Evolutionary conservation across 306 rosid genomes (phyloP).

Genomic region (Dicorynia guianensis): DNA sequence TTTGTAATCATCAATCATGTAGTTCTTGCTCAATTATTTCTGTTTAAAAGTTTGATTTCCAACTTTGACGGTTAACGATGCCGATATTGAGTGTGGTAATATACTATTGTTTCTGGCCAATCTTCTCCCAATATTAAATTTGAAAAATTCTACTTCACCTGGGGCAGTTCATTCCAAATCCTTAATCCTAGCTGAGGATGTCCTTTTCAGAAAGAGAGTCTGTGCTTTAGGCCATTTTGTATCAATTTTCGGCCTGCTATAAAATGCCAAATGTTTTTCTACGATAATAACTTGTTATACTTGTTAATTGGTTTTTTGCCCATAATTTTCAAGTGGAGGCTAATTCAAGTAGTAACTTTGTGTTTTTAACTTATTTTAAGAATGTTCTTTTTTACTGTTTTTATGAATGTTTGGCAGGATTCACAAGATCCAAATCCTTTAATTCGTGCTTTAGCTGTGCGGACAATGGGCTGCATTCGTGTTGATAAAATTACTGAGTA

Average conservation of each 20-base stretch:
- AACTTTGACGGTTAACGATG: background rate
- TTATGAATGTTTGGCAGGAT: conserved; percentile 66
- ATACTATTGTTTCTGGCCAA: background rate
- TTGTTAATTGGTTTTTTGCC: conserved; percentile 12
- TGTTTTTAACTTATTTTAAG: conserved; percentile 26
- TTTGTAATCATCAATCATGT: conserved; percentile 11
- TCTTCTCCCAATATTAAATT: background rate
- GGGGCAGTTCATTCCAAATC: conserved; percentile 7
- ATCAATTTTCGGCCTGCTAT: background rate
- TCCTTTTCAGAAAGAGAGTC: background rate
- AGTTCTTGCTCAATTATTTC: conserved; percentile 1
- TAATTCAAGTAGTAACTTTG: conserved; percentile 24
- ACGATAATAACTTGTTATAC: background rate
- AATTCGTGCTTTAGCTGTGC: conserved; percentile 96
- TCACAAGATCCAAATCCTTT: conserved; percentile 99
- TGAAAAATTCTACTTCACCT: background rate
- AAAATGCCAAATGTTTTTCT: background rate
- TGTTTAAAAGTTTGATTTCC: background rate
- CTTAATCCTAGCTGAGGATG: background rate
- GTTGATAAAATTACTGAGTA: conserved; percentile 99
- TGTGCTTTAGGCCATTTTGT: background rate
- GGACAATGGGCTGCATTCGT: conserved; percentile 99
- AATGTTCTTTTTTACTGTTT: conserved; percentile 13
- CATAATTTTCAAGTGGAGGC: background rate
- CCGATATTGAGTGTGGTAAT: background rate